Conservation (phyloP, 345 rosid genomes). For the Kandelia obovata region DNA sequence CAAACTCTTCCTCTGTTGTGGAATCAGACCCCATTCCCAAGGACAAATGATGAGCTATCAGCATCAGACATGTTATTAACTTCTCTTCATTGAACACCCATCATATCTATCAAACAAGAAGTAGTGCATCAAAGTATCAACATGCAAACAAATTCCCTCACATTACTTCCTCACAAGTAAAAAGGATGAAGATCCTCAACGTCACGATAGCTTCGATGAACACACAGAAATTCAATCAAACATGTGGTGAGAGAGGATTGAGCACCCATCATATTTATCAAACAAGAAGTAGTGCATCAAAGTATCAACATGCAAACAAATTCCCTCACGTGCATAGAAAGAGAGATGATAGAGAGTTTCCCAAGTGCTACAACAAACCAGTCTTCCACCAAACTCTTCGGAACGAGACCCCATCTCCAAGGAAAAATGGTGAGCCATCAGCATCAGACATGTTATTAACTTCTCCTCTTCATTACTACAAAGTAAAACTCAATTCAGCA, state of each 20-base stretch:
- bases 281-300: too few species aligned
- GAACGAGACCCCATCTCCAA: slow-evolving; percentile 79
- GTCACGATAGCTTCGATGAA: too few species aligned
- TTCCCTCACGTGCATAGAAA: neutral
- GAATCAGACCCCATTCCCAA: slow-evolving; percentile 78
- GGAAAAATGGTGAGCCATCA: slow-evolving; percentile 66
- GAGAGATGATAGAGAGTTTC: neutral
- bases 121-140: too few species aligned
- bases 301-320: too few species aligned
- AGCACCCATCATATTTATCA: too few species aligned
- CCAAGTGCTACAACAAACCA: slow-evolving; percentile 40
- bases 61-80: slow-evolving; percentile 72
- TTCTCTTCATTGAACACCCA: slow-evolving; percentile 56
- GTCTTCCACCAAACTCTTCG: slow-evolving; percentile 83
- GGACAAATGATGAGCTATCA: slow-evolving; percentile 66
- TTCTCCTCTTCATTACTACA: slow-evolving; percentile 88
- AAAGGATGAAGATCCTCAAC: too few species aligned
- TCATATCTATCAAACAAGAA: too few species aligned
- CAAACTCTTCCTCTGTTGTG: slow-evolving; percentile 50
- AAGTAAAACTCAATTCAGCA: neutral
- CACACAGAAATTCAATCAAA: too few species aligned
- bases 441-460: slow-evolving; percentile 70
- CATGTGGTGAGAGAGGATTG: too few species aligned
- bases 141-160: too few species aligned
- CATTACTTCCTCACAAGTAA: too few species aligned